Evolutionary conservation across 2,329 filamentous ascomycete species (phyloP).

Genomic region (Colletotrichum cereale): DNA sequence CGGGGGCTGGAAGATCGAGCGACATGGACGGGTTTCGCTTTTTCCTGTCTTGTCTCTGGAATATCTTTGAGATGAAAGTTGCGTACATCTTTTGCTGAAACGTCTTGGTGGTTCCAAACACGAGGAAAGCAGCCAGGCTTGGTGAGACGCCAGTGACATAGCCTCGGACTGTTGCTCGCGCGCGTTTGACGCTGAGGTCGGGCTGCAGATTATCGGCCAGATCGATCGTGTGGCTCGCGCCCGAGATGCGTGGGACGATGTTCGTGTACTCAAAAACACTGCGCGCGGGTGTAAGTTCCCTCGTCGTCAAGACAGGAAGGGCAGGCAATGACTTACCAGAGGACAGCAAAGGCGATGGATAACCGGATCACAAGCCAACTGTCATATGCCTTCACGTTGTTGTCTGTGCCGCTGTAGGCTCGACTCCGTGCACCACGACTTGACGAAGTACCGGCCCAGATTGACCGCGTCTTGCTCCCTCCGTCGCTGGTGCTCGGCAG

Average conservation of each 20-base stretch:
- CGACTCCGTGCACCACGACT: constrained; percentile 25
- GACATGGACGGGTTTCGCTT: constrained; percentile 19
- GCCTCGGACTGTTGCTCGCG: constrained; percentile 37
- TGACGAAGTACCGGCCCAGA: constrained; percentile 20
- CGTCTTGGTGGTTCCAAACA: constrained; percentile 45
- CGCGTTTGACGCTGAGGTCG: constrained; percentile 48
- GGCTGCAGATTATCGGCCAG: constrained; percentile 45
- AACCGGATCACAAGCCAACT: constrained; percentile 59
- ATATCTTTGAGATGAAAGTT: constrained; percentile 13
- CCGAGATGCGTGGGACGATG: constrained; percentile 48
- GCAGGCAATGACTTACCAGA: constrained; percentile 48
- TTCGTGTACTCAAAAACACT: constrained; percentile 38
- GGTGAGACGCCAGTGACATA: constrained; percentile 46
- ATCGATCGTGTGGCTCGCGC: constrained; percentile 48
- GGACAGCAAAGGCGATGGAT: constrained; percentile 56
- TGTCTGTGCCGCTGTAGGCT: constrained; percentile 36
- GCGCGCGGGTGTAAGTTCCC: not conserved
- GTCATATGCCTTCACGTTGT: constrained; percentile 55
- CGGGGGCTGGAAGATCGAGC: not conserved
- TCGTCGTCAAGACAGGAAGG: fast-evolving
- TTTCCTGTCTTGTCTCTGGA: not conserved
- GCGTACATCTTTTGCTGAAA: constrained; percentile 36
- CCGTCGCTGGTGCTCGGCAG: not conserved
- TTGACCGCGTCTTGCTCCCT: constrained; percentile 26
- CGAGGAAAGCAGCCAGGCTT: constrained; percentile 44